Evolutionary conservation across 2,329 filamentous ascomycete species (phyloP).

Genomic region (Colletotrichum acutatum): DNA sequence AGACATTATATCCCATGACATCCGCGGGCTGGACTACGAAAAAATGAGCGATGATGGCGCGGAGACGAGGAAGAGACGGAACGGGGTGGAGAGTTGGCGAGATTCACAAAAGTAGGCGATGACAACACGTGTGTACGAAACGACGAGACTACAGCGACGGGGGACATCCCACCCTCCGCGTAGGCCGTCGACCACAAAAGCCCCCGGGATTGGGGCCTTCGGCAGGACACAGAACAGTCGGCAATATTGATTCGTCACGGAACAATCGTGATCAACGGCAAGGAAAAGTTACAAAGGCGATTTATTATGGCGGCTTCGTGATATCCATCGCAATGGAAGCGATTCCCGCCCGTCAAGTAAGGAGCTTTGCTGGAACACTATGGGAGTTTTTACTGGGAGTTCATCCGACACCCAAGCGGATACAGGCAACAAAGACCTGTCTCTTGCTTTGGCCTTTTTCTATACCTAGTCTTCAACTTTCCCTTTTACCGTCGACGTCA

Average conservation of each 20-base stretch:
- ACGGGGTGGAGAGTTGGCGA: not conserved
- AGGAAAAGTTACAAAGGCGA: not conserved
- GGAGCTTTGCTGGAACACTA: not conserved
- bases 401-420: not conserved
- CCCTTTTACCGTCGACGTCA: not conserved
- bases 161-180: not conserved
- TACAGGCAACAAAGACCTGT: not conserved
- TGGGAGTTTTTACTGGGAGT: not conserved
- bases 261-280: not conserved
- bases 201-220: conserved; percentile 8
- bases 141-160: not conserved
- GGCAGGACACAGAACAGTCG: conserved; percentile 9
- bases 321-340: not conserved
- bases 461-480: not conserved
- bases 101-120: not conserved
- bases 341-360: not conserved
- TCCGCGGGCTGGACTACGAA: not conserved
- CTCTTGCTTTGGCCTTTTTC: not conserved
- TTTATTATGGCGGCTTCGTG: conserved; percentile 1
- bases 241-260: not conserved
- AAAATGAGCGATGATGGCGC: conserved; percentile 2
- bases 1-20: not conserved
- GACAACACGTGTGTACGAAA: not conserved
- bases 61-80: not conserved
- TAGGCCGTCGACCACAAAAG: not conserved